Evolutionary conservation across 2,329 filamentous ascomycete species (phyloP).

Genomic region (Fusarium kyushuense): DNA sequence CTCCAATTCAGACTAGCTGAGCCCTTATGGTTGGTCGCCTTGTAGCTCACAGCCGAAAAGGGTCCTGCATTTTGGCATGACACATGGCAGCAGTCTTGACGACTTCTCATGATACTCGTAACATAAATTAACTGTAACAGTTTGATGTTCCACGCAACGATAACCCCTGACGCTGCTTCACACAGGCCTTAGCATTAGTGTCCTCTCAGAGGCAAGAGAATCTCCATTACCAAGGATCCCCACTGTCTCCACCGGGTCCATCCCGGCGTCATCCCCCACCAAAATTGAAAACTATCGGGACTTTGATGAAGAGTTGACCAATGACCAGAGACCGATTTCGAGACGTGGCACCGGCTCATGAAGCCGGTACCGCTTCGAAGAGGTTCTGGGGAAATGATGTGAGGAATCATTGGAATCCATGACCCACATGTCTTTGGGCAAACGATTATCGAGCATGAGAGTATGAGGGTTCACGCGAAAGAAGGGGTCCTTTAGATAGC

Average conservation of each 20-base stretch:
- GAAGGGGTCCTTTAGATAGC: neutral
- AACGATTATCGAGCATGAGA: neutral
- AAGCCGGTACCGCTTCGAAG: slow-evolving; percentile 29
- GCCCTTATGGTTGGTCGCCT: slow-evolving; percentile 28
- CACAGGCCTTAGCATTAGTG: slow-evolving; percentile 7
- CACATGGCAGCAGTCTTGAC: slow-evolving; percentile 19
- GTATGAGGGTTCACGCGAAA: neutral
- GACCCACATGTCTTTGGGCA: neutral
- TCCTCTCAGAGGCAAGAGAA: slow-evolving; percentile 43
- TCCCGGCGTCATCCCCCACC: slow-evolving; percentile 37
- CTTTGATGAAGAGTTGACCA: slow-evolving; percentile 29
- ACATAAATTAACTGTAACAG: neutral
- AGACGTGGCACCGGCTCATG: slow-evolving; percentile 26
- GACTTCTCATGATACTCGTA: slow-evolving; percentile 18
- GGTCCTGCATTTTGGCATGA: slow-evolving; percentile 21
- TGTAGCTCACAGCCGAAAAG: slow-evolving; percentile 16
- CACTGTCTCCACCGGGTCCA: slow-evolving; percentile 38
- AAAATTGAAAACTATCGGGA: slow-evolving; percentile 19
- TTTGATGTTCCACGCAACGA: neutral
- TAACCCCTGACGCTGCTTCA: slow-evolving; percentile 21
- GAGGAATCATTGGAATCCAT: slow-evolving; percentile 17
- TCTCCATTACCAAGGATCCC: slow-evolving; percentile 43
- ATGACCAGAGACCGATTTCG: slow-evolving; percentile 41
- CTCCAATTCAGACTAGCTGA: slow-evolving; percentile 31
- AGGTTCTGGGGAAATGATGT: slow-evolving; percentile 25